phyloP scores from a whole-genome alignment of 495 filamentous ascomycete genomes.

The Podospora bellae-mahoneyi region DNA sequence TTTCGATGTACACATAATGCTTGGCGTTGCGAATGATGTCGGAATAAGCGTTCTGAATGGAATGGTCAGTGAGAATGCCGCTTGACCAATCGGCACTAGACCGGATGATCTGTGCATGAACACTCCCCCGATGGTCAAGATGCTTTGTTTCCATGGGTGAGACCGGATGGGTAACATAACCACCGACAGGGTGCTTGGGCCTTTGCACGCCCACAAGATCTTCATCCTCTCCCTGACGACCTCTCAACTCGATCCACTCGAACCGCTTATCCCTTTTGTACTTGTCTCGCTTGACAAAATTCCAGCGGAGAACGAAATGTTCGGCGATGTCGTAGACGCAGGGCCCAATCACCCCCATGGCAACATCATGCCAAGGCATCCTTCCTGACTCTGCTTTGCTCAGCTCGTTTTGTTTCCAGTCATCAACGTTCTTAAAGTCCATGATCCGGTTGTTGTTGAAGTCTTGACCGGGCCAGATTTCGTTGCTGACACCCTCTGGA shows the following conservation, averaged over 20 bases:
- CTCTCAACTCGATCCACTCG: slow-evolving; percentile 79
- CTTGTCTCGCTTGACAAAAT: slow-evolving; percentile 95
- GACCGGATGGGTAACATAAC: slow-evolving; percentile 79
- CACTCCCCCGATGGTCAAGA: slow-evolving; percentile 56
- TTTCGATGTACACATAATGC: slow-evolving; percentile 95
- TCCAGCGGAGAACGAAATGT: slow-evolving; percentile 94
- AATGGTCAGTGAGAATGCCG: slow-evolving; percentile 83
- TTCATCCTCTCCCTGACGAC: slow-evolving; percentile 75
- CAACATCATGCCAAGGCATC: slow-evolving; percentile 98
- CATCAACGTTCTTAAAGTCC: slow-evolving; percentile 86
- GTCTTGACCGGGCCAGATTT: slow-evolving; percentile 93
- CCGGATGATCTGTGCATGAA: slow-evolving; percentile 78
- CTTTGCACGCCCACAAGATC: slow-evolving; percentile 83
- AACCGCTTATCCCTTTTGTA: slow-evolving; percentile 81
- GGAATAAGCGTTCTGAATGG: slow-evolving; percentile 88
- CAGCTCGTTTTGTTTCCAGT: slow-evolving; percentile 93
- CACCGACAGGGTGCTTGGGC: slow-evolving; percentile 79
- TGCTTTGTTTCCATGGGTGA: slow-evolving; percentile 53
- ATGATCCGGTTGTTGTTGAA: slow-evolving; percentile 95
- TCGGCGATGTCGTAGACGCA: slow-evolving; percentile 93
- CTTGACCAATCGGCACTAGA: slow-evolving; percentile 95
- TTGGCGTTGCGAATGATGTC: slow-evolving; percentile 79
- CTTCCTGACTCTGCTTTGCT: slow-evolving; percentile 87
- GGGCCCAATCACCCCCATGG: slow-evolving; percentile 84
- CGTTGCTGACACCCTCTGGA: slow-evolving; percentile 73